Base-by-base conservation (phyloP, 192 early-diverging fungal species). In the Umbelopsis vinacea region DNA sequence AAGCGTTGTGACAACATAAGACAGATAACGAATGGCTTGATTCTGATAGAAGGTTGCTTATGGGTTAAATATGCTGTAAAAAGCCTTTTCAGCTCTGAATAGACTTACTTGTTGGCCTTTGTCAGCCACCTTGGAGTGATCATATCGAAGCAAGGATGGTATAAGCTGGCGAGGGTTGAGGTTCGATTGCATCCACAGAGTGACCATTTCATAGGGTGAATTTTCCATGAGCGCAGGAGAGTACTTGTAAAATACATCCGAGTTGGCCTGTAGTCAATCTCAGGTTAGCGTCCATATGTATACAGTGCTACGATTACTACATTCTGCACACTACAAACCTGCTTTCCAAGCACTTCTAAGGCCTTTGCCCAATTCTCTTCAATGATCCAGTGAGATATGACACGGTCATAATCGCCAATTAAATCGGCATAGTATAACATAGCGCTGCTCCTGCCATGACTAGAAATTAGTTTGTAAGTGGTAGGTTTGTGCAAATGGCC, bases 191-290 rank as follows among this genome's bases (percentile, higher is more conserved):
- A 95, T 96, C 90, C 95, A 95, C 2, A 89, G 82, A 67, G 92
- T 89, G 11, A 99, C 94, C 33, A 93, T 87, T 29, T 95, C 95
- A 26, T 86, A 86, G 1, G 98, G 95, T 52, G 87, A 85, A 52
- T 92, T 84, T 71, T 93, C 90, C 89, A 99, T 94, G 52, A 99
- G 83, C 0, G 86, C 82, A 0, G 94, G 89, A 0, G 95, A 91
- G 80, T 91, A 96, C 74, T 92, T 91, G 85, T 99, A 99, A 54
- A 92, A 95, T 35, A 91, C 83, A 57, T 94, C 94, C 21, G 92
- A 80, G 2, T 88, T 88, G 46, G 84, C 84, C 89, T 92, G 66
- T 19, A 63, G 15, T 66, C 15, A 24, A n/a, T 5, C 7, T 40
- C 22, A 52, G 14, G 26, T 52, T 43, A 43, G 40, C 6, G 6